phyloP scores from a whole-genome alignment of 371 early-diverging fungal genomes.

The Chytridiales sp. region DNA sequence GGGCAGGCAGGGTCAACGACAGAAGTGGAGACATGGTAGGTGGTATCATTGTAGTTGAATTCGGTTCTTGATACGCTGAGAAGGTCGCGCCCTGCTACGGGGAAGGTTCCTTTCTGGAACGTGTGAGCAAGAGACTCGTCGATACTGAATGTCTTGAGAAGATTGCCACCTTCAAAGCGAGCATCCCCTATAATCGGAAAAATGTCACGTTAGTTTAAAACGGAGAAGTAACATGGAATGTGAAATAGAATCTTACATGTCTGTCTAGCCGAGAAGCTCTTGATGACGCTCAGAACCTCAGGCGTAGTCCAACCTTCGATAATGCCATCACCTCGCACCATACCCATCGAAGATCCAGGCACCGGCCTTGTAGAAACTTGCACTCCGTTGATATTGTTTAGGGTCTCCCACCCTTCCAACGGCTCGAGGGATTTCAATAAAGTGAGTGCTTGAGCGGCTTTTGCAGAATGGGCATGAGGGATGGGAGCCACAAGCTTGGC shows the following conservation, averaged over 20 bases:
- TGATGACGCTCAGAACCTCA: slow-evolving; percentile 28
- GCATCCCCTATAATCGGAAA: slow-evolving; percentile 24
- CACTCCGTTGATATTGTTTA: too few relatives aligned
- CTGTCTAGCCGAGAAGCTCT: slow-evolving; percentile 16
- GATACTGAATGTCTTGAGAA: slow-evolving; percentile 19
- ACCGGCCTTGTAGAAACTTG: slow-evolving; percentile 2
- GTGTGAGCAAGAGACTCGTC: slow-evolving; percentile 26
- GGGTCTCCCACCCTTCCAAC: too few relatives aligned
- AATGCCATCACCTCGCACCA: slow-evolving; percentile 37
- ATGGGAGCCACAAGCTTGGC: too few relatives aligned
- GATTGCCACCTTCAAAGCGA: slow-evolving; percentile 32
- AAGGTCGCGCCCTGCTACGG: slow-evolving; percentile 37
- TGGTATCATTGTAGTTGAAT: not conserved
- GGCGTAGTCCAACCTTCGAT: slow-evolving; percentile 17
- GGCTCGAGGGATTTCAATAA: too few relatives aligned
- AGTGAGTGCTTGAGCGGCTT: too few relatives aligned
- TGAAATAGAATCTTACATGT: slow-evolving; percentile 11
- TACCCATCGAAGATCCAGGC: slow-evolving; percentile 16
- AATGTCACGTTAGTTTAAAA: not conserved
- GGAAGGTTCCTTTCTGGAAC: slow-evolving; percentile 37
- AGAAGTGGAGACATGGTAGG: slow-evolving; percentile 25
- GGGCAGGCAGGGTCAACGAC: slow-evolving; percentile 23
- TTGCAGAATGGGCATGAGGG: too few relatives aligned
- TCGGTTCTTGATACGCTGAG: slow-evolving; percentile 10
- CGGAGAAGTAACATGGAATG: not conserved